These are phyloP conservation scores for Lactarius hatsudake DNA, from an alignment of 768 basidiomycete genomes.

Conservation along the genomic window DNA sequence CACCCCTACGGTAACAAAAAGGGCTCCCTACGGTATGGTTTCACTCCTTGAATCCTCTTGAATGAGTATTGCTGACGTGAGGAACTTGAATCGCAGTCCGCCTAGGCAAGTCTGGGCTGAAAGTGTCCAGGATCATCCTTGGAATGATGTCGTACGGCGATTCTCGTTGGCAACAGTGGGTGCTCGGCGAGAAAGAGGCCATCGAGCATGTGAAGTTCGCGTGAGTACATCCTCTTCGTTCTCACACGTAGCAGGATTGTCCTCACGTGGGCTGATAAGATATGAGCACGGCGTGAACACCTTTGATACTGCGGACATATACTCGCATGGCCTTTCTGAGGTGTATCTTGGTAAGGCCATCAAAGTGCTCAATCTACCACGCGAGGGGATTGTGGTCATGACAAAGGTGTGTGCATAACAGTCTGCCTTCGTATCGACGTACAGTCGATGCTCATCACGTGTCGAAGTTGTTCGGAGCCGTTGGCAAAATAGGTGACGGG, in stretches of 20 bases:
- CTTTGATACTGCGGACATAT: conserved; percentile 54
- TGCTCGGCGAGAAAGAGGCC: conserved; percentile 33
- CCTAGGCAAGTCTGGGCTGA: conserved; percentile 51
- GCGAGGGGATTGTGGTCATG: conserved; percentile 43
- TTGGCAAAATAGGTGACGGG: background rate
- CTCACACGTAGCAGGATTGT: conserved; percentile 20
- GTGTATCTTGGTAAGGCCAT: conserved; percentile 41
- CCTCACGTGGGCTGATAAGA: conserved; percentile 21
- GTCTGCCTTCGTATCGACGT: background rate
- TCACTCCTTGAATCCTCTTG: background rate
- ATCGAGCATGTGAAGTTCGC: conserved; percentile 29
- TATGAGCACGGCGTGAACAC: conserved; percentile 65
- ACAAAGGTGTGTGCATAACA: conserved; percentile 36
- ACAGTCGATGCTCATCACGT: background rate
- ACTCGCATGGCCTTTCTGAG: conserved; percentile 37
- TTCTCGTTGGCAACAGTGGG: conserved; percentile 34
- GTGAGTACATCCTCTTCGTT: conserved; percentile 26
- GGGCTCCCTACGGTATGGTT: conserved; percentile 10
- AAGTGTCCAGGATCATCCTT: conserved; percentile 63
- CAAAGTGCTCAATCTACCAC: conserved; percentile 38
- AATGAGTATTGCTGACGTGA: background rate
- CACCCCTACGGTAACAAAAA: conserved; percentile 7
- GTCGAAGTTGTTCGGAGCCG: conserved; percentile 7
- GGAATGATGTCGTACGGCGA: conserved; percentile 62
- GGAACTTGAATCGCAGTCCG: conserved; percentile 24